phyloP scores from a whole-genome alignment of 495 filamentous ascomycete genomes.

The Aspergillus kassunensis region DNA sequence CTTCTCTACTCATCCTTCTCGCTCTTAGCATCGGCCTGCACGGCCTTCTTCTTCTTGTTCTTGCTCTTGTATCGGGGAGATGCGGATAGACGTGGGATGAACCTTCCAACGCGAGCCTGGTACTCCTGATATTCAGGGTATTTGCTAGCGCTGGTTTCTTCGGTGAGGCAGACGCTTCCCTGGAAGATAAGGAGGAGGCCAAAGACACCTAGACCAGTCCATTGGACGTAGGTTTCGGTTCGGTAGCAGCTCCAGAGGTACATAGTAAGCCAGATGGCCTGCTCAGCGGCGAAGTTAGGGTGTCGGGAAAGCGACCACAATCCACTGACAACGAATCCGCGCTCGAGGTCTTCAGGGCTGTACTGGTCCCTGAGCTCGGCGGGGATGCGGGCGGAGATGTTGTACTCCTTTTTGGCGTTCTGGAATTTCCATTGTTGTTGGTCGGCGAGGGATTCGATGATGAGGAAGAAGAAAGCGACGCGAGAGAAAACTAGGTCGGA shows the following conservation, averaged over 20 bases:
- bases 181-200: slow-evolving; percentile 79
- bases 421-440: slow-evolving; percentile 95
- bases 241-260: slow-evolving; percentile 83
- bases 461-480: slow-evolving; percentile 62
- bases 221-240: slow-evolving; percentile 67
- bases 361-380: slow-evolving; percentile 36
- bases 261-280: slow-evolving; percentile 80
- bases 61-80: slow-evolving; percentile 34
- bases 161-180: slow-evolving; percentile 81
- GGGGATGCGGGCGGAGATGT: slow-evolving; percentile 65
- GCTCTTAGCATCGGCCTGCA: not conserved
- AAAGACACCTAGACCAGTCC: slow-evolving; percentile 69
- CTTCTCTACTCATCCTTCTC: slow-evolving; percentile 6
- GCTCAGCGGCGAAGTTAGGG: slow-evolving; percentile 92
- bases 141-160: slow-evolving; percentile 71
- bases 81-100: slow-evolving; percentile 62
- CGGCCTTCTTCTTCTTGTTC: slow-evolving; percentile 20
- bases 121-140: slow-evolving; percentile 89
- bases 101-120: slow-evolving; percentile 74
- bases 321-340: slow-evolving; percentile 83
- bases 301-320: slow-evolving; percentile 85
- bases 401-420: slow-evolving; percentile 70
- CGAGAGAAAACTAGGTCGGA: slow-evolving; percentile 67
- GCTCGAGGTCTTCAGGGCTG: slow-evolving; percentile 73
- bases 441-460: slow-evolving; percentile 79